Percentiles rank a stretch among this genome's conserved stretches.
Evolutionary conservation across 768 basidiomycete genomes (phyloP).

Genomic region (Rhodotorula babjevae): DNA sequence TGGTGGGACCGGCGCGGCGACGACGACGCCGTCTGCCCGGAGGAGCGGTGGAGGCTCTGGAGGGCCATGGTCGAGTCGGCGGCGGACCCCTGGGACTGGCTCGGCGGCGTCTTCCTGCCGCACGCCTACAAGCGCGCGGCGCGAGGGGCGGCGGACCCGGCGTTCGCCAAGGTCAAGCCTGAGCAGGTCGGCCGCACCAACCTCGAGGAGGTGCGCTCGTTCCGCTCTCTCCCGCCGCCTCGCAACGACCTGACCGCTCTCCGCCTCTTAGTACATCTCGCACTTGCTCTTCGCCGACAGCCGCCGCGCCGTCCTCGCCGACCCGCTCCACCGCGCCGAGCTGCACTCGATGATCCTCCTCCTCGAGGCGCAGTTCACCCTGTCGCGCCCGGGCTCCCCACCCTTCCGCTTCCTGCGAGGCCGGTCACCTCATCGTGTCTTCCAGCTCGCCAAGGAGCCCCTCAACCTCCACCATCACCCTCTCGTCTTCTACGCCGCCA

Average conservation of each 20-base stretch:
- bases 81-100: constrained; percentile 21
- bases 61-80: constrained; percentile 20
- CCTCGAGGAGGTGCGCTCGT: constrained; percentile 27
- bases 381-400: constrained; percentile 1
- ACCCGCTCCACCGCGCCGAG: constrained; percentile 19
- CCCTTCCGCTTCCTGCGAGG: constrained; percentile 27
- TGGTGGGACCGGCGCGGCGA: constrained; percentile 1
- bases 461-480: constrained; percentile 23
- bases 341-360: constrained; percentile 30
- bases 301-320: constrained; percentile 2
- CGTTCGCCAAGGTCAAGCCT: constrained; percentile 8
- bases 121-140: background rate
- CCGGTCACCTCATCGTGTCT: constrained; percentile 1
- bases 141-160: constrained; percentile 15
- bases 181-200: constrained; percentile 31
- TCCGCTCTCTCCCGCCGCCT: background rate
- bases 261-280: constrained; percentile 9
- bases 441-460: constrained; percentile 17
- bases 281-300: constrained; percentile 17
- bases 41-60: constrained; percentile 34
- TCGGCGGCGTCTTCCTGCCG: constrained; percentile 21
- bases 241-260: background rate
- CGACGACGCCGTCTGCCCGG: constrained; percentile 1
- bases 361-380: constrained; percentile 29
- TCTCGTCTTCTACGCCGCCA: constrained; percentile 22